Evolutionary conservation across 345 rosid genomes (phyloP).

Genomic region (Streptanthus diversifolius): DNA sequence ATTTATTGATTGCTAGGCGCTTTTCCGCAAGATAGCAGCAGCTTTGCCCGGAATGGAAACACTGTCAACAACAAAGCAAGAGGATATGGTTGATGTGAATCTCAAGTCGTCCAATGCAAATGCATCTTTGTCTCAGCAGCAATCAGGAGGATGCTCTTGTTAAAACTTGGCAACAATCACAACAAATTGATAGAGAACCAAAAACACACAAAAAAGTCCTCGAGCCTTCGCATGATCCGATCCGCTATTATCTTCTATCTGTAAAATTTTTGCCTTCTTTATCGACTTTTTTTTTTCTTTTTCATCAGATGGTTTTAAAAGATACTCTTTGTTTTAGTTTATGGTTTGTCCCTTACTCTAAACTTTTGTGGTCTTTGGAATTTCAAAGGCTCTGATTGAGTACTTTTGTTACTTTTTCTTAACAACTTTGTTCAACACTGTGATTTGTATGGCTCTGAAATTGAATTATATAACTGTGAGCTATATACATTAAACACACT

Average conservation of each 20-base stretch:
- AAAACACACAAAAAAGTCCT: neutral
- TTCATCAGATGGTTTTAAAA: conserved; percentile 12
- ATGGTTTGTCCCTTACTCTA: conserved; percentile 7
- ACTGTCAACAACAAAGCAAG: conserved; percentile 81
- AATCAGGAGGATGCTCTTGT: conserved; percentile 80
- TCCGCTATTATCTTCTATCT: neutral
- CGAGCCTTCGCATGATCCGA: conserved; percentile 1
- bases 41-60: conserved; percentile 97
- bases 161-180: conserved; percentile 31
- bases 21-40: conserved; percentile 86
- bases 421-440: neutral
- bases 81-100: conserved; percentile 92
- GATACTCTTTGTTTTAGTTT: conserved; percentile 9
- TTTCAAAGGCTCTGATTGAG: conserved; percentile 13
- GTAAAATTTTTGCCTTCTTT: conserved; percentile 33
- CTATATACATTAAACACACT: neutral
- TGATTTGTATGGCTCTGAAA: conserved; percentile 13
- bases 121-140: conserved; percentile 57
- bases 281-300: too few relatives aligned
- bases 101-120: conserved; percentile 73
- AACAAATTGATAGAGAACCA: conserved; percentile 11
- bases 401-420: neutral
- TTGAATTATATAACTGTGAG: neutral
- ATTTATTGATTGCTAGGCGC: conserved; percentile 41
- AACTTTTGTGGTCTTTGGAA: conserved; percentile 21